Evolutionary conservation across 2,329 filamentous ascomycete species (phyloP).

Genomic region (Fusarium tuaranense): DNA sequence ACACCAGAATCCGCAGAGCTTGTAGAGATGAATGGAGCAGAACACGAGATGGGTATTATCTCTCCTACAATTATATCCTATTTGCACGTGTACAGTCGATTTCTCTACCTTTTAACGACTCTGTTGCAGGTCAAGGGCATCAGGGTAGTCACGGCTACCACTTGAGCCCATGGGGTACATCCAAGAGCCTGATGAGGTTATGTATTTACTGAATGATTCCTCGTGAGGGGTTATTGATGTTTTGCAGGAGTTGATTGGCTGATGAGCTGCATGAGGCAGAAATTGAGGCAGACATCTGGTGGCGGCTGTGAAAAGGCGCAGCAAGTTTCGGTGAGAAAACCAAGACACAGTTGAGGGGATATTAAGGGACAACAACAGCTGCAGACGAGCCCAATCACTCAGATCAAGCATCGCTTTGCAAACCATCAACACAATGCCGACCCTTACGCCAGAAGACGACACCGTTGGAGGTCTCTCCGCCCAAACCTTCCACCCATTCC

Average conservation of each 20-base stretch:
- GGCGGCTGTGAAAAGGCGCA: not conserved
- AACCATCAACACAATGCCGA: not conserved
- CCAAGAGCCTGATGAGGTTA: not conserved
- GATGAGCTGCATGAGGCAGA: not conserved
- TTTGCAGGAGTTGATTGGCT: not conserved
- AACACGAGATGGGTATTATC: not conserved
- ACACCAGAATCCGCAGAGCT: not conserved
- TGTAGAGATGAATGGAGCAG: not conserved
- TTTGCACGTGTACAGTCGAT: not conserved
- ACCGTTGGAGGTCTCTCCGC: not conserved
- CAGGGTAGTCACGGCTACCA: not conserved
- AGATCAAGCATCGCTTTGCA: not conserved
- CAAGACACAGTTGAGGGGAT: not conserved
- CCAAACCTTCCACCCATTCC: not conserved
- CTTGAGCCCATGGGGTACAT: not conserved
- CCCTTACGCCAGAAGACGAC: not conserved
- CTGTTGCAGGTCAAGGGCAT: not conserved
- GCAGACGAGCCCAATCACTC: rapidly evolving
- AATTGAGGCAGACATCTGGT: not conserved
- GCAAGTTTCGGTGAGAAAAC: not conserved
- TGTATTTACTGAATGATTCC: not conserved
- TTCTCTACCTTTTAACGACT: not conserved
- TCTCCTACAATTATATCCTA: not conserved
- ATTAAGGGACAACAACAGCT: not conserved
- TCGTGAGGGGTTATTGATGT: not conserved